Evolutionary conservation across 2,329 filamentous ascomycete species (phyloP), one percentile per base, ranked within the genome.

Genomic region (Aspergillus eucalypticola): DNA sequence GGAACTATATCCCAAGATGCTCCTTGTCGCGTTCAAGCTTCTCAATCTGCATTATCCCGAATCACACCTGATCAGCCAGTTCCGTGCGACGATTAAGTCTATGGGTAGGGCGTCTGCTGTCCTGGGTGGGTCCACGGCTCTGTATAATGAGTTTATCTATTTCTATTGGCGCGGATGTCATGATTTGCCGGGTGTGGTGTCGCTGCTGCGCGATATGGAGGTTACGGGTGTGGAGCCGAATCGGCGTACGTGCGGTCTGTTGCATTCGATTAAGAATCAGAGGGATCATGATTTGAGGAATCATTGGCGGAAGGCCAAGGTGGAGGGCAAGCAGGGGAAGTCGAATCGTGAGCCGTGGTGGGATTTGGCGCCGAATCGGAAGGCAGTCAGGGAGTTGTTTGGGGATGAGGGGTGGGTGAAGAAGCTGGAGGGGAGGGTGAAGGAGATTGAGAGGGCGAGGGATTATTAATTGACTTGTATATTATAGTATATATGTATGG

Each of bases 141-240:
- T 82, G 21, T 81, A 77, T 67, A 79, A 81, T 61, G 78, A 79
- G 44, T 66, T 80, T 60, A 73, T 82, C 29, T 69, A 71, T 41
- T 76, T 78, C 60, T 70, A 75, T 59, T 81, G 79, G 79, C 67
- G 69, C 41, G 73, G 74, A 5, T 76, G 76, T 54, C 74, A 73
- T 6, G 76, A 80, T 48, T 66, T 82, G 2, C 71, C 73, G 5
- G 73, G 70, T 15, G 73, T 82, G 29, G 67, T 78, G 3, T 66
- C 70, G 1, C 68, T 80, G 8, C 66, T 81, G 8, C 66, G 67
- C 23, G 78, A 82, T 50, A 82, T 82, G 79, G 72, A 79, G 52
- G 66, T 73, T n/a, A 73, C 69, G 5, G 79, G 78, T 4, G 66
- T 80, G 50, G 72, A 75, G 41, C 71, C 75, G 7, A 71, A 77